Conservation (phyloP, 2,329 filamentous ascomycete genomes). For the Cordyceps cicadae region DNA sequence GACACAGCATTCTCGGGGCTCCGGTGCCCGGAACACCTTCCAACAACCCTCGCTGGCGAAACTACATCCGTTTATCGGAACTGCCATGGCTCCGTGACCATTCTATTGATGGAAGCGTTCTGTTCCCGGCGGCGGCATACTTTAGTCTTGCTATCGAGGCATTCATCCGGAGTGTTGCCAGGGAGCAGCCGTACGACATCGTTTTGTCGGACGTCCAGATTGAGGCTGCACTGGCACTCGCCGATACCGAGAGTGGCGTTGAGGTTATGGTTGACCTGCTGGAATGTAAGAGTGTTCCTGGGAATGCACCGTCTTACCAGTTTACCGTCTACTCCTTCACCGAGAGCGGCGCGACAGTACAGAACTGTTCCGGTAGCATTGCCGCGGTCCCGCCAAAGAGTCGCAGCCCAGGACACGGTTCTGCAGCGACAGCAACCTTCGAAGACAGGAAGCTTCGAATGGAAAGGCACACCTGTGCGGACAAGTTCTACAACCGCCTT, state of each 20-base stretch:
- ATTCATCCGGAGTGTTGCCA: constrained; percentile 13
- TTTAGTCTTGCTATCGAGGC: constrained; percentile 25
- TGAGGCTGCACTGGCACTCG: constrained; percentile 19
- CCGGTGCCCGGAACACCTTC: constrained; percentile 16
- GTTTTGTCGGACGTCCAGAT: constrained; percentile 17
- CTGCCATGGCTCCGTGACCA: constrained; percentile 29
- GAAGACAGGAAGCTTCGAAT: not conserved
- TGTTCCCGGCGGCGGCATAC: constrained; percentile 28
- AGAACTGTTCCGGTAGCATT: constrained; percentile 16
- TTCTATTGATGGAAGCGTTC: constrained; percentile 18
- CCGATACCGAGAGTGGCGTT: constrained; percentile 17
- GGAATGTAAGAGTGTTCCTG: constrained; percentile 15
- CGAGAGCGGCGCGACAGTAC: constrained; percentile 19
- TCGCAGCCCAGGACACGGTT: constrained; percentile 5
- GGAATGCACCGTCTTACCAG: constrained; percentile 18
- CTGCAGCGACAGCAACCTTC: not conserved
- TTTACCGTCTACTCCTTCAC: constrained; percentile 21
- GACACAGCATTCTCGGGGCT: constrained; percentile 22
- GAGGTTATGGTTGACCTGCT: constrained; percentile 19
- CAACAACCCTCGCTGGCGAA: constrained; percentile 24
- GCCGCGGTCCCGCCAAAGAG: constrained; percentile 5
- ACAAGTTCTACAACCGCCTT: constrained; percentile 18
- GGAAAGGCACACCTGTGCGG: not conserved
- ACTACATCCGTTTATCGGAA: constrained; percentile 22
- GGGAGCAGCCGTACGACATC: constrained; percentile 13